phyloP scores from a whole-genome alignment of 2,329 filamentous ascomycete genomes.

The Knoxdaviesia proteae region DNA sequence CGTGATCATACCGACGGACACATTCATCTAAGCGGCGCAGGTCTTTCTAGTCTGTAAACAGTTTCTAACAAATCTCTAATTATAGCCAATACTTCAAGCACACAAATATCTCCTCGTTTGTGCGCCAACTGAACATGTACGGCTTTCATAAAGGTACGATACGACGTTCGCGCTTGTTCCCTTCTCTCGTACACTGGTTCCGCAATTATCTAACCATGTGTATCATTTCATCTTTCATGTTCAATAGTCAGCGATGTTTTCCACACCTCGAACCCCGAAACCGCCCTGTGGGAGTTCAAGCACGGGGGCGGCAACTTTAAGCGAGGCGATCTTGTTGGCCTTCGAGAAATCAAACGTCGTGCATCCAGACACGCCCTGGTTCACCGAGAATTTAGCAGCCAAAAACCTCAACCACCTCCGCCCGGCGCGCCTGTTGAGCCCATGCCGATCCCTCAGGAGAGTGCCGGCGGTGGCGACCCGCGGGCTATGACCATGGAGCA shows the following conservation, averaged over 20 bases:
- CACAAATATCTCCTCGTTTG: constrained; percentile 96
- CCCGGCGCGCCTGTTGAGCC: constrained; percentile 71
- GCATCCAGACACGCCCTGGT: constrained; percentile 86
- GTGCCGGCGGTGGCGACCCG: constrained; percentile 37
- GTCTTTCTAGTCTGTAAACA: not conserved
- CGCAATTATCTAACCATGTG: not conserved
- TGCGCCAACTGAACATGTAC: constrained; percentile 97
- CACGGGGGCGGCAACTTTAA: constrained; percentile 96
- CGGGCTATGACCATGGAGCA: constrained; percentile 61
- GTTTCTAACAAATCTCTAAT: not conserved
- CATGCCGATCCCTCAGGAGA: constrained; percentile 47
- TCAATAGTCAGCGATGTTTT: constrained; percentile 84
- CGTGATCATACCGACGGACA: not conserved
- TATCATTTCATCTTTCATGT: not conserved
- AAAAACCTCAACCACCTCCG: constrained; percentile 14
- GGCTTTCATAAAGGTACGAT: constrained; percentile 86
- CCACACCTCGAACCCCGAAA: constrained; percentile 82
- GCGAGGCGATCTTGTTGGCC: constrained; percentile 70
- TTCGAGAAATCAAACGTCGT: constrained; percentile 87
- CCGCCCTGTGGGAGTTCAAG: constrained; percentile 95
- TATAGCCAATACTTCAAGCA: constrained; percentile 94
- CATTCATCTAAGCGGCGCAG: too few relatives aligned
- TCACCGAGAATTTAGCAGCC: constrained; percentile 76
- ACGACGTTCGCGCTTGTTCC: not conserved
- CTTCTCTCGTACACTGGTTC: not conserved